Conservation (phyloP, 257 asterid genomes). For the Solanum paucissectum region DNA sequence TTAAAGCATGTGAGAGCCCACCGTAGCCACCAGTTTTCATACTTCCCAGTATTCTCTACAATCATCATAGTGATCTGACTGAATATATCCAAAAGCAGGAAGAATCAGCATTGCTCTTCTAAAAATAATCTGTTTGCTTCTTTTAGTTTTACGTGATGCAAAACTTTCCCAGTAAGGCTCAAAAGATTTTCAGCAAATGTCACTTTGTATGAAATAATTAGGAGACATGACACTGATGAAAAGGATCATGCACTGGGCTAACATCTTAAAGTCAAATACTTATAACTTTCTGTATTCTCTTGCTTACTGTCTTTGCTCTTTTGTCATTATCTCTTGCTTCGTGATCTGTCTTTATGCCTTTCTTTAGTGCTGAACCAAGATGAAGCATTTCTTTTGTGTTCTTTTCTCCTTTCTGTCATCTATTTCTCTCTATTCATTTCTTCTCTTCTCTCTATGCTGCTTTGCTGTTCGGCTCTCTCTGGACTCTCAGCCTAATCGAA, state of each 20-base stretch:
- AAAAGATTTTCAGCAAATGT: background rate
- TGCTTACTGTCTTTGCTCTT: background rate
- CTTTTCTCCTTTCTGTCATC: slow-evolving; percentile 35
- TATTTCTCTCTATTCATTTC: slow-evolving; percentile 67
- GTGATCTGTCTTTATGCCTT: background rate
- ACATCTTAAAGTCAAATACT: background rate
- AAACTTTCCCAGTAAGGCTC: background rate
- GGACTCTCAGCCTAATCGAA: slow-evolving; percentile 98
- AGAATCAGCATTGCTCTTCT: background rate
- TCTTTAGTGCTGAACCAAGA: background rate
- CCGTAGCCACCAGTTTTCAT: background rate
- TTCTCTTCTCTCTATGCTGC: slow-evolving; percentile 83
- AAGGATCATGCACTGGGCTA: background rate
- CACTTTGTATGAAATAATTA: background rate
- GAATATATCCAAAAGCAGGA: background rate
- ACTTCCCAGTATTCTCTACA: background rate
- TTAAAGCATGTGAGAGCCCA: background rate
- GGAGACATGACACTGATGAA: background rate
- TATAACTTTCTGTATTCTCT: background rate
- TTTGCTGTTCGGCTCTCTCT: slow-evolving; percentile 64
- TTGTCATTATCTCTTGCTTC: background rate
- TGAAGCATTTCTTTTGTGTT: slow-evolving; percentile 2
- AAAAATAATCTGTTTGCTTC: background rate
- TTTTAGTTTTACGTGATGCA: background rate
- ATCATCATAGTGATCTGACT: background rate